Evolutionary conservation across 2,329 filamentous ascomycete genomes (phyloP).

Genomic region (Ophiocordyceps unilateralis): DNA sequence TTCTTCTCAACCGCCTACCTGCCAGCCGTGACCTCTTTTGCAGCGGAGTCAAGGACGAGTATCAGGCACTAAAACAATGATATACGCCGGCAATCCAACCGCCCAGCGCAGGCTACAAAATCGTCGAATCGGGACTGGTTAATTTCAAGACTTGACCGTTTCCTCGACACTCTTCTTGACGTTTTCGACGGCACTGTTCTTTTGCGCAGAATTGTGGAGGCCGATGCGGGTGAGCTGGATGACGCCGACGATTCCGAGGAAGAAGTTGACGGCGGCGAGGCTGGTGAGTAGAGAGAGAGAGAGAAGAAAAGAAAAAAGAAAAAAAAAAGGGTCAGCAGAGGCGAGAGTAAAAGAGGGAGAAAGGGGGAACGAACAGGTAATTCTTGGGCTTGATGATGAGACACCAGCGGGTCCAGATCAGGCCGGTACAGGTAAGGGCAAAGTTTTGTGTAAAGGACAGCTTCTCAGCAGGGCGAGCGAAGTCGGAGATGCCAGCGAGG

Average conservation of each 20-base stretch:
- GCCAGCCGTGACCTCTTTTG: too few relatives aligned
- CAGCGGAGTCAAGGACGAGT: too few relatives aligned
- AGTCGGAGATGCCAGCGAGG: slow-evolving; percentile 79
- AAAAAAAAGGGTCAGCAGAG: slow-evolving; percentile 1
- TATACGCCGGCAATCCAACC: too few relatives aligned
- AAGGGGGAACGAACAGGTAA: slow-evolving; percentile 45
- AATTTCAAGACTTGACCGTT: slow-evolving; percentile 11
- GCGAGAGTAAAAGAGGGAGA: background rate
- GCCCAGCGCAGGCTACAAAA: too few relatives aligned
- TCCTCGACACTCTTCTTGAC: slow-evolving; percentile 27
- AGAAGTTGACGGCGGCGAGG: slow-evolving; percentile 93
- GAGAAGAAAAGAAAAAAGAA: background rate
- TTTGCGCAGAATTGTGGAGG: slow-evolving; percentile 43
- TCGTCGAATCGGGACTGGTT: too few relatives aligned
- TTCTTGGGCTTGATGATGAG: slow-evolving; percentile 92
- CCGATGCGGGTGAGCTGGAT: slow-evolving; percentile 68
- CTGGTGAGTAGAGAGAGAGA: slow-evolving; percentile 19
- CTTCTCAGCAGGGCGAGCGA: slow-evolving; percentile 77
- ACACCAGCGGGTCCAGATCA: slow-evolving; percentile 99
- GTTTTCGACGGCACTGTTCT: slow-evolving; percentile 24
- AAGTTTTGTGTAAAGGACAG: slow-evolving; percentile 86
- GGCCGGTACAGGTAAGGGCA: slow-evolving; percentile 75
- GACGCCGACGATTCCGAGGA: slow-evolving; percentile 75
- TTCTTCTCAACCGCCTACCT: too few relatives aligned
- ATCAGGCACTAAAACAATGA: too few relatives aligned